Evolutionary conservation across 2,329 filamentous ascomycete species (phyloP), one percentile per base, ranked within the genome.

Genomic region (Scedosporium apiospermum): DNA sequence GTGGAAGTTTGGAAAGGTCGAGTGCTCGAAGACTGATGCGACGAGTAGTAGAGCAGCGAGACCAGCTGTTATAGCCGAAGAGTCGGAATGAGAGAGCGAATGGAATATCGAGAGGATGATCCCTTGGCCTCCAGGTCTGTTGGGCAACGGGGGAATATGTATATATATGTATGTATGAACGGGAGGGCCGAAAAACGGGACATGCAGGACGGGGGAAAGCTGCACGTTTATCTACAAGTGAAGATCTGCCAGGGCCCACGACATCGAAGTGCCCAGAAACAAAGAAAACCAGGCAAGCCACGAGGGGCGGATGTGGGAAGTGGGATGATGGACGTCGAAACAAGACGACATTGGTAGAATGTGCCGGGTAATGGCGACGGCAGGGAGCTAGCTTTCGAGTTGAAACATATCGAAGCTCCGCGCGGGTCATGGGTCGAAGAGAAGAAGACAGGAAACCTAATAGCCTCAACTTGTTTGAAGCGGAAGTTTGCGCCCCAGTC

Each of bases 201-300:
- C 46, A 61, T 61, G 58, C 58, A 61, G 42, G 44, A 44, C 38
- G 44, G 23, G 21, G 60, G 21, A 27, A 27, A 18, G 18, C 46
- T 61, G 58, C 27, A 26, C 26, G 60, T 57, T 61, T 61, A 61
- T 55, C 46, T 61, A 61, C 27, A n/a, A 41, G 23, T 21, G 44
- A 53, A 34, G 44, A 61, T 53, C n/a, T 21, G 10, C 49, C 3
- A 53, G 49, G 49, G 21, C 23, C 4, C 16, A 12, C 21, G 21
- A 21, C 49, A 6, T 53, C 4, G 10, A 26, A 26, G n/a, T 26
- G 46, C 42, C 7, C 26, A 34, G 44, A 34, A 61, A 30, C 3
- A 18, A 53, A 49, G 23, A 41, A 41, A 61, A 60, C 18, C 16
- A 41, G 38, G 14, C 57, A 34, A 26, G 26, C 18, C 9, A 30